phyloP scores from a whole-genome alignment of 2,329 filamentous ascomycete genomes.

The Westerdykella ornata region DNA sequence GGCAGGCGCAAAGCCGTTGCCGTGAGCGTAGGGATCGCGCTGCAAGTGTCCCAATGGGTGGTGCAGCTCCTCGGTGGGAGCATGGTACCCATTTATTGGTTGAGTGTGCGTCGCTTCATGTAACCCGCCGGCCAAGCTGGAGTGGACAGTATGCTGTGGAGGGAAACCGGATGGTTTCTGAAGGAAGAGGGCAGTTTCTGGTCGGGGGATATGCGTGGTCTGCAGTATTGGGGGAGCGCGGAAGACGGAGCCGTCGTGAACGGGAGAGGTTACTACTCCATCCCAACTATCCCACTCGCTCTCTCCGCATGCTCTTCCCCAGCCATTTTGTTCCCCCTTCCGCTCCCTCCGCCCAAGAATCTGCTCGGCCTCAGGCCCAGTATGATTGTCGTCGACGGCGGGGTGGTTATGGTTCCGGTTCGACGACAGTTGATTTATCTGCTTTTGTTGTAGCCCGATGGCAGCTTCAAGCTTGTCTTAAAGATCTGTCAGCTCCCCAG shows the following conservation, averaged over 20 bases:
- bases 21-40: constrained; percentile 22
- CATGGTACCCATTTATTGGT: constrained; percentile 26
- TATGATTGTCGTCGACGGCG: no score
- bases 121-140: constrained; percentile 33
- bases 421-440: constrained; percentile 40
- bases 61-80: constrained; percentile 22
- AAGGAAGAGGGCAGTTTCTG: constrained; percentile 43
- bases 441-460: constrained; percentile 41
- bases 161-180: constrained; percentile 37
- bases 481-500: background rate
- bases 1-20: constrained; percentile 24
- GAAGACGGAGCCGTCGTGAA: constrained; percentile 30
- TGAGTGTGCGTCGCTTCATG: constrained; percentile 27
- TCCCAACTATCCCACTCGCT: no score
- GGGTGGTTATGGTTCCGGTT: constrained; percentile 14
- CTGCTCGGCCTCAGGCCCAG: no score
- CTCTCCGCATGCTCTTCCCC: no score
- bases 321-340: no score
- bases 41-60: constrained; percentile 17
- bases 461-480: constrained; percentile 44
- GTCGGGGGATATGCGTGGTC: constrained; percentile 39
- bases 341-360: no score
- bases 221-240: constrained; percentile 33
- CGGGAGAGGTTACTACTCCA: constrained; percentile 20
- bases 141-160: constrained; percentile 25